Conservation (phyloP, 345 rosid genomes). For the Lenwebbia sp. region DNA sequence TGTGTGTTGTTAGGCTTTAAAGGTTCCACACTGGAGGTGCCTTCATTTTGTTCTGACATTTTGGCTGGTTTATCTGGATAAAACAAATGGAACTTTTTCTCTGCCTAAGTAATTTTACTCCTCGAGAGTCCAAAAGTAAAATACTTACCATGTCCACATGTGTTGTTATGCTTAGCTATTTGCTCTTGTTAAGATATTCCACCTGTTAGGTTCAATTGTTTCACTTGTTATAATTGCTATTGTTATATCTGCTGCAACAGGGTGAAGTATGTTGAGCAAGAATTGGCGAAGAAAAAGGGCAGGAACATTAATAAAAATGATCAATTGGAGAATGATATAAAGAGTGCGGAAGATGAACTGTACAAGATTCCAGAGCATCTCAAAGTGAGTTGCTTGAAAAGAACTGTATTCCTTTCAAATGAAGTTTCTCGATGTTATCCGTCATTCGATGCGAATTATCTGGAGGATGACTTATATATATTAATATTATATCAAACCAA, state of each 20-base stretch:
- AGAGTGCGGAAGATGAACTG: conserved; percentile 77
- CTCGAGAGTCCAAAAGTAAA: background rate
- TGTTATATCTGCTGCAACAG: conserved; percentile 16
- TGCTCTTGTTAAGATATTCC: background rate
- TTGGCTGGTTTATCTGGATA: background rate
- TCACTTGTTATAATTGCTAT: background rate
- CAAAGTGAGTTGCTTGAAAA: conserved; percentile 30
- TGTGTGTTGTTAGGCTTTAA: background rate
- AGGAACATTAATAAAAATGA: conserved; percentile 32
- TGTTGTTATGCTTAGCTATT: background rate
- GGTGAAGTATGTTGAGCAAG: conserved; percentile 85
- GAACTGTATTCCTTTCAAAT: background rate
- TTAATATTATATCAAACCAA: too few species aligned
- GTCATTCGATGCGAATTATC: background rate
- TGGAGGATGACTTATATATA: too few species aligned
- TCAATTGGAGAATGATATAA: conserved; percentile 62
- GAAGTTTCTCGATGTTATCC: background rate
- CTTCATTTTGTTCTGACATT: background rate
- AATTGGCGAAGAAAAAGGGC: conserved; percentile 82
- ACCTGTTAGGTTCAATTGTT: background rate
- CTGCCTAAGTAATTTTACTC: background rate
- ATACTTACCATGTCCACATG: background rate
- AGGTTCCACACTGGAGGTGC: background rate
- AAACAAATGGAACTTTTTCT: background rate
- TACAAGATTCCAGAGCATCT: conserved; percentile 95